phyloP scores from a whole-genome alignment of 2,329 filamentous ascomycete species.

The Diaporthe capsici region DNA sequence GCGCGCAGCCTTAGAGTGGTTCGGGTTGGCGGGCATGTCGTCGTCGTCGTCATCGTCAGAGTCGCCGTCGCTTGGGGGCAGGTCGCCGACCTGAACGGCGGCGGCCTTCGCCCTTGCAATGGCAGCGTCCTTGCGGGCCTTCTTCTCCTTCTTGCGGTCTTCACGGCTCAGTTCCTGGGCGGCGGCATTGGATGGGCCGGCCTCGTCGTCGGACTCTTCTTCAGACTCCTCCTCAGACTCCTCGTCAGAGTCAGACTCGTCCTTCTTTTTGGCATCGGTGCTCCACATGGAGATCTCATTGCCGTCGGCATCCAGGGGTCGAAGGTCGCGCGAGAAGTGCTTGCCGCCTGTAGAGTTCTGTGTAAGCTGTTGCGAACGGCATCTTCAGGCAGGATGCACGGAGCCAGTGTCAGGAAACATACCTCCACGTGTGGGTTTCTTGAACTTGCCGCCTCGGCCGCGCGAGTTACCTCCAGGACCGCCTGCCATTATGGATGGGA shows the following conservation, averaged over 20 bases:
- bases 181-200: slow-evolving; percentile 55
- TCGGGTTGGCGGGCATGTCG: slow-evolving; percentile 89
- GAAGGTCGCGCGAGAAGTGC: slow-evolving; percentile 92
- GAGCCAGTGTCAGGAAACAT: slow-evolving; percentile 47
- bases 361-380: slow-evolving; percentile 40
- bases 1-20: slow-evolving; percentile 84
- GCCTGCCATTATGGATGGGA: slow-evolving; percentile 60
- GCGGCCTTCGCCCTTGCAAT: slow-evolving; percentile 81
- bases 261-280: slow-evolving; percentile 64
- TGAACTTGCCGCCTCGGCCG: slow-evolving; percentile 93
- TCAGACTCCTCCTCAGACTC: slow-evolving; percentile 65
- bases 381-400: not conserved
- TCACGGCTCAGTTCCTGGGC: slow-evolving; percentile 79
- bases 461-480: slow-evolving; percentile 68
- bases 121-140: slow-evolving; percentile 91
- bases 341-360: slow-evolving; percentile 79
- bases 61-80: slow-evolving; percentile 81
- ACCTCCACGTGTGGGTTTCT: slow-evolving; percentile 95
- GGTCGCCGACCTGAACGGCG: slow-evolving; percentile 84
- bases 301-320: slow-evolving; percentile 89
- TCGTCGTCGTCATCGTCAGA: slow-evolving; percentile 71
- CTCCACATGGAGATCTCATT: slow-evolving; percentile 92
- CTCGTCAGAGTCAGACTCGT: slow-evolving; percentile 64
- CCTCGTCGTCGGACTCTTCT: slow-evolving; percentile 58
- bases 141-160: slow-evolving; percentile 87